These are phyloP conservation scores for Actinomortierella wolfii DNA, from an alignment of 371 early-diverging fungal species.

Conservation along the genomic window DNA sequence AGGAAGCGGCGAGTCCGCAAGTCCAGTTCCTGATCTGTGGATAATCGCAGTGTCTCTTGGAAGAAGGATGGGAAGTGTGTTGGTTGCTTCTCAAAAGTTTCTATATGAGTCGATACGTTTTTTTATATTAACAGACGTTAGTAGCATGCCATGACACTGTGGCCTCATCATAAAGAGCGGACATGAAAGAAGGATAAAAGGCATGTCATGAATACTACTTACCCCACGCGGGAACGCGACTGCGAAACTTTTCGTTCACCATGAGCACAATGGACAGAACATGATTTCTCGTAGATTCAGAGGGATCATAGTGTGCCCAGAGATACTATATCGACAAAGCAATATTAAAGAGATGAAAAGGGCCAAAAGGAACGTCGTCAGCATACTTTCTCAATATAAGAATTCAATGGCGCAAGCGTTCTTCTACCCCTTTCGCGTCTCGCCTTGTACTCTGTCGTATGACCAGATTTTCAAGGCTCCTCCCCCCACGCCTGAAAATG, in stretches of 20 bases:
- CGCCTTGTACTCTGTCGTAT: too few species aligned
- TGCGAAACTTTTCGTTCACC: constrained; percentile 85
- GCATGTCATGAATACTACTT: constrained; percentile 7
- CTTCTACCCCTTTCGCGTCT: too few species aligned
- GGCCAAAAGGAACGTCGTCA: not conserved
- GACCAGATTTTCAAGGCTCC: too few species aligned
- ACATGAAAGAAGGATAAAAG: not conserved
- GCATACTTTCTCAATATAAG: not conserved
- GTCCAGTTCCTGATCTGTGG: constrained; percentile 40
- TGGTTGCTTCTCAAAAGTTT: constrained; percentile 53
- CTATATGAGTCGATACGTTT: constrained; percentile 29
- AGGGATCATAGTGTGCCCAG: constrained; percentile 71
- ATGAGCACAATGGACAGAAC: constrained; percentile 80
- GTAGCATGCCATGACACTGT: too few species aligned
- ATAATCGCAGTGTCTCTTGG: constrained; percentile 55
- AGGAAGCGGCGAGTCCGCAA: constrained; percentile 54
- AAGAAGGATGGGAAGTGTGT: constrained; percentile 66
- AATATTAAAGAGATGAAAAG: not conserved
- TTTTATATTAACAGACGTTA: too few species aligned
- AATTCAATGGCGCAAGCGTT: too few species aligned
- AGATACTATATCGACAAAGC: constrained; percentile 57
- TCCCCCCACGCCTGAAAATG: not conserved
- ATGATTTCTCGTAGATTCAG: constrained; percentile 56
- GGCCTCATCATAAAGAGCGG: not conserved
- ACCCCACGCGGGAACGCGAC: constrained; percentile 68